Conservation (phyloP, 257 asterid genomes). For the Hygrophila difformis region DNA sequence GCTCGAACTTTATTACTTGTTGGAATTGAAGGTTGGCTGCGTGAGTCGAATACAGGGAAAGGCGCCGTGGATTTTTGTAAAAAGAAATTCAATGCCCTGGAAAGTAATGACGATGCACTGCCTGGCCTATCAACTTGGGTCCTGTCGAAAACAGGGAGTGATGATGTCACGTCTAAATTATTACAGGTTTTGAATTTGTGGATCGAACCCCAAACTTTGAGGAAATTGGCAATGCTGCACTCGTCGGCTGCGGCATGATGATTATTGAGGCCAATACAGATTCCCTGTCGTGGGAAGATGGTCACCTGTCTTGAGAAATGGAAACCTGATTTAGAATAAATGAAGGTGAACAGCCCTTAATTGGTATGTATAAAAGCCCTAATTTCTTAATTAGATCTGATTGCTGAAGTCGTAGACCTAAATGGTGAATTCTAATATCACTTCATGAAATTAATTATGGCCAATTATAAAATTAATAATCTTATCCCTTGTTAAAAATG, state of each 20-base stretch:
- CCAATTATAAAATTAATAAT: too few relatives aligned
- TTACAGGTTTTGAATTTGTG: conserved; percentile 17
- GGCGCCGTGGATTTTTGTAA: too few relatives aligned
- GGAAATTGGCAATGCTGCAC: conserved; percentile 27
- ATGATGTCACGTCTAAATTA: neutral
- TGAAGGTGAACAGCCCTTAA: too few relatives aligned
- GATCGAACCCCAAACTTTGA: conserved; percentile 30
- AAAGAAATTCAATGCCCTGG: too few relatives aligned
- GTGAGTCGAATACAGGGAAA: too few relatives aligned
- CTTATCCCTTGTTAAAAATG: too few relatives aligned
- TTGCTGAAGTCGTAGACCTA: too few relatives aligned
- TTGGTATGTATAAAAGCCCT: too few relatives aligned
- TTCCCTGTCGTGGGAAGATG: conserved; percentile 27
- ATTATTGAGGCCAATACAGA: conserved; percentile 32
- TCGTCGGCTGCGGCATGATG: conserved; percentile 38
- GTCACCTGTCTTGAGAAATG: conserved; percentile 31
- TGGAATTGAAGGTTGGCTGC: conserved; percentile 5
- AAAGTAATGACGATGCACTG: too few relatives aligned
- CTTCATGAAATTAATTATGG: too few relatives aligned
- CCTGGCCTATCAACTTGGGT: conserved; percentile 26
- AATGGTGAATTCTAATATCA: too few relatives aligned
- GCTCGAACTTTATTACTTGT: conserved; percentile 26
- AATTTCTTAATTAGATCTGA: too few relatives aligned
- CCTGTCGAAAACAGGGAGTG: conserved; percentile 32
- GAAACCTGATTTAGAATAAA: conserved; percentile 6